These are phyloP conservation scores for Talaromyces sp. DNA, from an alignment of 2,329 filamentous ascomycete species.

Conservation along the genomic window DNA sequence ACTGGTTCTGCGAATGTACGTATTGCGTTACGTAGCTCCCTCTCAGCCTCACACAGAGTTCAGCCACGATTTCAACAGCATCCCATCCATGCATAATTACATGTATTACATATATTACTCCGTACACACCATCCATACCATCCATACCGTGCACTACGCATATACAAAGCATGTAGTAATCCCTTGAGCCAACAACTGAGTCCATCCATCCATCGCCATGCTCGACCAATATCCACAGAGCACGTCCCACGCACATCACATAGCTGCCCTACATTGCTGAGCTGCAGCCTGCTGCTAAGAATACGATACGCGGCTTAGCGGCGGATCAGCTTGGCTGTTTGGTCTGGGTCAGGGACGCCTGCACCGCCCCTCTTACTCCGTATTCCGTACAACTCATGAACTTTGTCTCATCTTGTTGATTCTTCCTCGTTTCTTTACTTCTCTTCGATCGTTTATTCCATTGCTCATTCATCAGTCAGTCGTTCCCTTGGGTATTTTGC, in stretches of 20 bases:
- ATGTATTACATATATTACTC: not conserved
- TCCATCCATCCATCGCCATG: not conserved
- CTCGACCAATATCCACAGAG: not conserved
- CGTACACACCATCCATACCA: not conserved
- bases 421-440: not conserved
- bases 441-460: not conserved
- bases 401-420: not conserved
- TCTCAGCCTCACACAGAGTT: not conserved
- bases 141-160: not conserved
- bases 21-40: not conserved
- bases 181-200: not conserved
- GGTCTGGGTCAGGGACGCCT: constrained; percentile 8
- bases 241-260: not conserved
- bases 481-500: not conserved
- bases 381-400: not conserved
- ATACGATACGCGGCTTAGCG: constrained; percentile 6
- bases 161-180: not conserved
- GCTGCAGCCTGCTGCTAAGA: not conserved
- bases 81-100: not conserved
- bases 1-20: not conserved
- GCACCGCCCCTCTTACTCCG: constrained; percentile 3
- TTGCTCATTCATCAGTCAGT: constrained; percentile 2
- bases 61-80: constrained; percentile 1
- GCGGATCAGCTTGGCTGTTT: constrained; percentile 6
- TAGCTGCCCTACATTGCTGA: not conserved